A percentile compares a stretch with the other conserved stretches of the same genome.
These are phyloP conservation scores for Saccharomycopsis lassenensis DNA, from an alignment of 805 yeast genomes.

Conservation along the genomic window DNA sequence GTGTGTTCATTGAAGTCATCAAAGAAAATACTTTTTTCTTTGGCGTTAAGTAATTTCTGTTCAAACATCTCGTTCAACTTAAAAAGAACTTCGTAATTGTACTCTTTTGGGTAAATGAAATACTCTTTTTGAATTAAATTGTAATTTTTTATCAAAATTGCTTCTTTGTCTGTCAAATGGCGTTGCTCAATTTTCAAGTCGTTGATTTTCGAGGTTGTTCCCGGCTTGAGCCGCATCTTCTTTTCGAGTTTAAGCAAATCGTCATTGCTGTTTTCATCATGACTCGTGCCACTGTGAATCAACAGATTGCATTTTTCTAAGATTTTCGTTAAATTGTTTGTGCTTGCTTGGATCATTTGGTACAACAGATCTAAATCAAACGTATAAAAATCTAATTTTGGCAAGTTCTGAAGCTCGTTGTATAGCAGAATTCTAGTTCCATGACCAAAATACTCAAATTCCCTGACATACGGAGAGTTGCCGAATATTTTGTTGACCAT, in stretches of 20 bases:
- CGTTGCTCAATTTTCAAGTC: too few relatives aligned
- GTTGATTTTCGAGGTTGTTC: too few relatives aligned
- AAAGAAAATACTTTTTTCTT: too few relatives aligned
- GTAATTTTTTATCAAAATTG: not conserved
- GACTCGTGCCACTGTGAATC: too few relatives aligned
- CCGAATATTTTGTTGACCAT: conserved; percentile 9
- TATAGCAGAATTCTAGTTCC: not conserved
- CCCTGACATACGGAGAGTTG: conserved; percentile 15
- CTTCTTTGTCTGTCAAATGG: conserved; percentile 1
- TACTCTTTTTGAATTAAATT: not conserved
- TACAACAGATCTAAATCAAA: not conserved
- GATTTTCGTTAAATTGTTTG: not conserved
- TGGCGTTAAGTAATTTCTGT: too few relatives aligned
- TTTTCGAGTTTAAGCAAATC: conserved; percentile 1
- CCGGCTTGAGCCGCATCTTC: too few relatives aligned
- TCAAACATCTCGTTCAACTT: conserved; percentile 1
- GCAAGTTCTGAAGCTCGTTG: not conserved
- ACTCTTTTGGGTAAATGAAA: not conserved
- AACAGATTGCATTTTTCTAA: not conserved
- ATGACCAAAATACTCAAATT: conserved; percentile 14
- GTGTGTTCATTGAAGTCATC: too few relatives aligned
- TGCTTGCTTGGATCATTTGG: not conserved
- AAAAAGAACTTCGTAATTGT: conserved; percentile 7
- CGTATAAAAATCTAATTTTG: not conserved
- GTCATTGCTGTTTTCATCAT: conserved; percentile 1